Evolutionary conservation across 2,329 filamentous ascomycete species (phyloP).

Genomic region (Sclerotinia spermophila): DNA sequence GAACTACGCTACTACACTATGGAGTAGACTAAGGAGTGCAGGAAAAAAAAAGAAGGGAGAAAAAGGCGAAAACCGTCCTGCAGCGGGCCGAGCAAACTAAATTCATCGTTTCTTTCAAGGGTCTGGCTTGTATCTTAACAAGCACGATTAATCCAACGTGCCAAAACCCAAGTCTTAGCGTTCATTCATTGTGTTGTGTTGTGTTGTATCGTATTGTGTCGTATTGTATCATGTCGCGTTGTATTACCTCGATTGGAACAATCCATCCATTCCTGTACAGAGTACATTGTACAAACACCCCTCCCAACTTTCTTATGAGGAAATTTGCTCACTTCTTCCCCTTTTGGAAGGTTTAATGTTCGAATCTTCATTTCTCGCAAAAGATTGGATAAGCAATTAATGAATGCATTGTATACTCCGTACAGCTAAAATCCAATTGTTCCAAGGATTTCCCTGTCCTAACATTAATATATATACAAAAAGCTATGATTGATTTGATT

Average conservation of each 20-base stretch:
- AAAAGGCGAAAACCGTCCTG: conserved; percentile 29
- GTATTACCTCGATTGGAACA: not conserved
- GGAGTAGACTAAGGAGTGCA: not conserved
- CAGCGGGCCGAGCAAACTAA: conserved; percentile 34
- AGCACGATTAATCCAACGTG: not conserved
- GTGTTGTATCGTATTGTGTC: too few relatives aligned
- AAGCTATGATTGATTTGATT: not conserved
- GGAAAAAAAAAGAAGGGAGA: too few relatives aligned
- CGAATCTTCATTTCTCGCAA: not conserved
- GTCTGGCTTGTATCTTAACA: conserved; percentile 3
- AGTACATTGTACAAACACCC: not conserved
- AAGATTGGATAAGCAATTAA: not conserved
- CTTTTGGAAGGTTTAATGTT: not conserved
- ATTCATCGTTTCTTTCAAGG: conserved; percentile 7
- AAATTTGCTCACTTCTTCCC: conserved; percentile 6
- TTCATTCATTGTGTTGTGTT: too few relatives aligned
- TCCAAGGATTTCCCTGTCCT: conserved; percentile 1
- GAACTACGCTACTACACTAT: not conserved
- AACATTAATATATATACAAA: not conserved
- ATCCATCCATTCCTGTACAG: not conserved
- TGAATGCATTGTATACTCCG: not conserved
- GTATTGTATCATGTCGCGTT: too few relatives aligned
- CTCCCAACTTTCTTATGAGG: conserved; percentile 7
- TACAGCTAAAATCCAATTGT: not conserved
- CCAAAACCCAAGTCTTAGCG: not conserved